These are phyloP conservation scores for Tylopilus plumbeoviolaceoides DNA, from an alignment of 768 basidiomycete genomes.

Conservation along the genomic window DNA sequence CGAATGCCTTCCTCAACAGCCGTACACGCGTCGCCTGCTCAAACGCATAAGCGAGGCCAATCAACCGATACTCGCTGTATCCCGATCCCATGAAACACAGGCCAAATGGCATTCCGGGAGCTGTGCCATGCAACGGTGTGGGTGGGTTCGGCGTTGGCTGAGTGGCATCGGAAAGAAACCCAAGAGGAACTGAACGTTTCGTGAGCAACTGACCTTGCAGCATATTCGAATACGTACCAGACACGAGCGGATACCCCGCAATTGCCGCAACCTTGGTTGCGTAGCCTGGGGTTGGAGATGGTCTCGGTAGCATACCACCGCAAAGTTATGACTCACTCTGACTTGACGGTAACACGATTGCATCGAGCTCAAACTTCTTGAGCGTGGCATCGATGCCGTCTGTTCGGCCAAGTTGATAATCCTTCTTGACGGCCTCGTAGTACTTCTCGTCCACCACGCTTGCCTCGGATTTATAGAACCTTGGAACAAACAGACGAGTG, in stretches of 20 bases:
- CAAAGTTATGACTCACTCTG: conserved; percentile 8
- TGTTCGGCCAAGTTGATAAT: conserved; percentile 46
- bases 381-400: conserved; percentile 53
- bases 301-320: background rate
- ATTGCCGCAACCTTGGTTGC: conserved; percentile 30
- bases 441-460: conserved; percentile 32
- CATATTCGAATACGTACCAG: conserved; percentile 17
- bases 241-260: conserved; percentile 36
- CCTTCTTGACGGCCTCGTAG: conserved; percentile 40
- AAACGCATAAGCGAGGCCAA: conserved; percentile 44
- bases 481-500: background rate
- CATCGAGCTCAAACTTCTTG: conserved; percentile 44
- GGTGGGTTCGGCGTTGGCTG: conserved; percentile 25
- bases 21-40: conserved; percentile 56
- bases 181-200: conserved; percentile 39
- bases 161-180: conserved; percentile 34
- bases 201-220: conserved; percentile 9
- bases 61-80: conserved; percentile 41
- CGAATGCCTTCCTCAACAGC: conserved; percentile 43
- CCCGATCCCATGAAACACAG: conserved; percentile 43
- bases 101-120: conserved; percentile 41
- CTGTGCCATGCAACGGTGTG: conserved; percentile 33
- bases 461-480: conserved; percentile 21
- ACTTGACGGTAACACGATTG: conserved; percentile 44
- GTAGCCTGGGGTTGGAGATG: conserved; percentile 12